Conservation (phyloP, 2,329 filamentous ascomycete species). For the Aspergillus pseudotamarii region DNA sequence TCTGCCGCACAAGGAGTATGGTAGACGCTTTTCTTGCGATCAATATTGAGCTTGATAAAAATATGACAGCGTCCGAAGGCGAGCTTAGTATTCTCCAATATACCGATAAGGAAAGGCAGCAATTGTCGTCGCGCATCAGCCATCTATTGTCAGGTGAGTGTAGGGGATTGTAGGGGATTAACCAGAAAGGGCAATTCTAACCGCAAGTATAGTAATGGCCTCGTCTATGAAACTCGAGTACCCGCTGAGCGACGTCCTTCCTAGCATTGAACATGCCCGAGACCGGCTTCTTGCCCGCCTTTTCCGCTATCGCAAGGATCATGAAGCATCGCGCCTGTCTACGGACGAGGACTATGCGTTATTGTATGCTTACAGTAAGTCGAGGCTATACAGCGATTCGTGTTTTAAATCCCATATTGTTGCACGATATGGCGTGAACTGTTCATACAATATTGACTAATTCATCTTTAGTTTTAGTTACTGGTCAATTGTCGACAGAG, state of each 20-base stretch:
- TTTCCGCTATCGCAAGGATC: conserved; percentile 79
- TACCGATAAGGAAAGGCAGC: conserved; percentile 75
- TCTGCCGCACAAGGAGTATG: conserved; percentile 79
- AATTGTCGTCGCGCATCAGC: conserved; percentile 85
- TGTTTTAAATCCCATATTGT: background rate
- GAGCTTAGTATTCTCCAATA: conserved; percentile 79
- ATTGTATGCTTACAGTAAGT: conserved; percentile 82
- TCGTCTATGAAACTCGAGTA: conserved; percentile 94
- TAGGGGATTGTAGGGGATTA: background rate
- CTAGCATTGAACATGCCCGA: conserved; percentile 76
- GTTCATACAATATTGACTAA: background rate
- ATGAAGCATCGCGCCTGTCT: conserved; percentile 50
- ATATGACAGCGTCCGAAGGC: conserved; percentile 72
- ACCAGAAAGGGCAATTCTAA: conserved; percentile 10
- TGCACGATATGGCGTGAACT: conserved; percentile 3
- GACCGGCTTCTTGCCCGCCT: conserved; percentile 85
- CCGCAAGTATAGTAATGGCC: conserved; percentile 72
- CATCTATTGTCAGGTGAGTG: conserved; percentile 70
- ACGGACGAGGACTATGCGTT: conserved; percentile 76
- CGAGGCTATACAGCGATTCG: background rate
- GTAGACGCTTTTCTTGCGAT: conserved; percentile 95
- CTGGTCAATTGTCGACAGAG: conserved; percentile 60
- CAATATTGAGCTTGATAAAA: conserved; percentile 87
- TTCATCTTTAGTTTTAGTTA: conserved; percentile 57
- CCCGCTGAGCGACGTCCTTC: conserved; percentile 84